Base-by-base conservation (phyloP, 73 alveolate genomes). In the Paraurostyla sp. region DNA sequence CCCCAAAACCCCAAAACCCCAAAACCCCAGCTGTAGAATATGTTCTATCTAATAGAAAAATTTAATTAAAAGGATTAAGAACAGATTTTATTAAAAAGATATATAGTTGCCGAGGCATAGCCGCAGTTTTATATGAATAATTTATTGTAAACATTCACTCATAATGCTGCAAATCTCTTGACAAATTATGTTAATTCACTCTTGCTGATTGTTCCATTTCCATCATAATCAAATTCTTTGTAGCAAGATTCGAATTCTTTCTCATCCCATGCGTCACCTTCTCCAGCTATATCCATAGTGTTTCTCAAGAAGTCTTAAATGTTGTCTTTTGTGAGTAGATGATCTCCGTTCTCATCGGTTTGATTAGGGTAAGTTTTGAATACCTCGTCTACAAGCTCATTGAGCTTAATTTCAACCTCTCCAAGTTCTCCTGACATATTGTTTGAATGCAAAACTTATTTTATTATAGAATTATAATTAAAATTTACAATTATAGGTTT, bases 211-310 rank as follows among this genome's bases (percentile, higher is more conserved):
- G 58, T 40, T 4, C 85, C 85, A 69, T 42, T 69, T 4, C 85
- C 85, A 43, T 69, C 85, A 40, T 69, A 69, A 36, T 69, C 85
- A 40, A 69, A 69, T 40, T 69, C 85, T 40, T 38, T 41, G 40
- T 40, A 69, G 69, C 85, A 69, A 36, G 42, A 27, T 27, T 69
- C 62, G 49, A 69, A 69, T 69, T 69, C 85, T 9, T 7, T 42
- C 23, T 69, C 85, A 69, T 69, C 85, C 85, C 85, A 69, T 11
- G 85, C 85, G 36, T 69, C 85, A 36, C 63, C 85, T 23, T 69
- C 85, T 35, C 36, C 25, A 36, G 85, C 65, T 18, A 9, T 18
- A 4, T 41, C 85, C 85, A 69, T 69, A 13, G 45, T 23, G 18
- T 33, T 18, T 40, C 49, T 69, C 9, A 69, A 4, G 27, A 69